These are phyloP conservation scores for Aspergillus ustus DNA, from an alignment of 2,329 filamentous ascomycete species.

Conservation along the genomic window DNA sequence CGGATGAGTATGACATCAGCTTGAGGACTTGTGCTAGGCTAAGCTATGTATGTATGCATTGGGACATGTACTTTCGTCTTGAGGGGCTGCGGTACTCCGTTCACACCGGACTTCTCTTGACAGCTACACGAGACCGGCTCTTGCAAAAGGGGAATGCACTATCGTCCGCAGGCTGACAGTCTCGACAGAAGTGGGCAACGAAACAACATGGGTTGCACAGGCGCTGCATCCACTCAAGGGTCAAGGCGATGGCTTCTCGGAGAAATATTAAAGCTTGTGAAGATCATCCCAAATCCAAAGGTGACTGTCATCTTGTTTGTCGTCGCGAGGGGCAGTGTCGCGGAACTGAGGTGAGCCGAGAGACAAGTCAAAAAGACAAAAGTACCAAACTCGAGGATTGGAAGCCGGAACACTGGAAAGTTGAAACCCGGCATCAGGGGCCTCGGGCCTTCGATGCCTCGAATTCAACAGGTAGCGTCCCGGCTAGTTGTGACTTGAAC, in stretches of 20 bases:
- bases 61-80: slow-evolving; percentile 6
- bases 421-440: slow-evolving; percentile 5
- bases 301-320: neutral
- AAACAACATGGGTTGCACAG: slow-evolving; percentile 6
- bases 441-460: slow-evolving; percentile 11
- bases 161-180: neutral
- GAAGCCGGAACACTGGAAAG: neutral
- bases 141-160: neutral
- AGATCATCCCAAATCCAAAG: neutral
- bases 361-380: slow-evolving; percentile 27
- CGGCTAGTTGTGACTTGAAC: slow-evolving; percentile 19
- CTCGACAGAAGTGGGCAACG: neutral
- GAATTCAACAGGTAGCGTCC: slow-evolving; percentile 4
- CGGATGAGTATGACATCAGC: slow-evolving; percentile 10
- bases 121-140: neutral
- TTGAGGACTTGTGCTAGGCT: neutral
- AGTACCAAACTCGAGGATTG: slow-evolving; percentile 22
- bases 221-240: neutral
- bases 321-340: neutral
- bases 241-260: slow-evolving; percentile 10
- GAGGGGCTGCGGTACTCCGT: slow-evolving; percentile 1
- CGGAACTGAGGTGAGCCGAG: slow-evolving; percentile 12
- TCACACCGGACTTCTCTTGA: neutral
- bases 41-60: neutral
- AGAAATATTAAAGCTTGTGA: slow-evolving; percentile 16